Conservation (phyloP, 106 monocot genomes). For the Dioscorea dumetorum region DNA sequence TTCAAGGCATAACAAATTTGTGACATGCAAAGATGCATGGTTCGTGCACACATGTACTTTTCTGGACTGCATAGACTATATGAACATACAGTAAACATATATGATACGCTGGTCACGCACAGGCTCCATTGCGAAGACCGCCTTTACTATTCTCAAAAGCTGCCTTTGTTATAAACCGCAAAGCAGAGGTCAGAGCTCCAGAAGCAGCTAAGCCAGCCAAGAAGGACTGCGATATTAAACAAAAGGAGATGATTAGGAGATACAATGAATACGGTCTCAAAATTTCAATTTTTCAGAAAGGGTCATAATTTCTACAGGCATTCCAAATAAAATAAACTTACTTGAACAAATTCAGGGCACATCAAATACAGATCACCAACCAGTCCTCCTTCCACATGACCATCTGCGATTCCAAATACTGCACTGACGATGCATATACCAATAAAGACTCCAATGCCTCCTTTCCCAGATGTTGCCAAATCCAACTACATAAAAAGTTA, state of each 20-base stretch:
- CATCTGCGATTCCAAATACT: conserved; percentile 74
- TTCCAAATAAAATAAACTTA: conserved; percentile 11
- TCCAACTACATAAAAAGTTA: conserved; percentile 37
- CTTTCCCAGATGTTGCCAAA: conserved; percentile 64
- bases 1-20: too few relatives aligned
- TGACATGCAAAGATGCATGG: too few relatives aligned
- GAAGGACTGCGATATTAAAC: conserved; percentile 37
- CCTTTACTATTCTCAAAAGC: conserved; percentile 43
- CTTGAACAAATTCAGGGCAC: conserved; percentile 75
- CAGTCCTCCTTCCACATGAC: conserved; percentile 79
- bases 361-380: conserved; percentile 78
- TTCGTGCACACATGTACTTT: too few relatives aligned
- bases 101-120: conserved; percentile 17
- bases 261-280: background rate
- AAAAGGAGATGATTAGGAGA: conserved; percentile 1
- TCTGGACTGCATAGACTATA: too few relatives aligned
- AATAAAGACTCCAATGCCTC: conserved; percentile 54
- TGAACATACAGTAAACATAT: background rate
- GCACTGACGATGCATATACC: conserved; percentile 50
- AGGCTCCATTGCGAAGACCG: conserved; percentile 71
- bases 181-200: conserved; percentile 49
- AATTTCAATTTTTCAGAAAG: background rate
- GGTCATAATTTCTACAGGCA: background rate
- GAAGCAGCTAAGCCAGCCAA: conserved; percentile 60
- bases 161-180: conserved; percentile 54